Evolutionary conservation across 2,329 filamentous ascomycete species (phyloP), one percentile per base, ranked within the genome.

Genomic region (Paraconiothyrium brasiliense): DNA sequence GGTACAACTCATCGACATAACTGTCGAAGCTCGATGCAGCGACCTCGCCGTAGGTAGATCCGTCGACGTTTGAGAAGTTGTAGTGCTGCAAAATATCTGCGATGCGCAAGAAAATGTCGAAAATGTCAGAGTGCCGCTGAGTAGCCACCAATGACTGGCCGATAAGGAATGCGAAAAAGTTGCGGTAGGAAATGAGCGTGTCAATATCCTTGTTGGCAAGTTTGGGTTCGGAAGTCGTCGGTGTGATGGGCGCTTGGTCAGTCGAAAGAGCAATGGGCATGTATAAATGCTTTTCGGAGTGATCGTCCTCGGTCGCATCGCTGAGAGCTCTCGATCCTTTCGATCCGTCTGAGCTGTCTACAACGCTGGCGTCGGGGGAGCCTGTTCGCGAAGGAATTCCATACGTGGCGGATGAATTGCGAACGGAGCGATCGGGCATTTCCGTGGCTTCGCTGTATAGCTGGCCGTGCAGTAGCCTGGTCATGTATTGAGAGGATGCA

Each of bases 1-100:
- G 81, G 22, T 84, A 85, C 63, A 93, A 83, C 75, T 95, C 90
- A 50, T 94, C 90, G 62, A 94, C 87, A 72, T 93, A 96, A 70
- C 87, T 87, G 63, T 88, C 84, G 68, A 94, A 93, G 74, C 89
- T 90, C 16, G 87, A 81, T 49, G 83, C 84, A 16, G 85, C 86
- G 3, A 87, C 84, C 68, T 89, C 87, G 61, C 87, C 87, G 69
- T 84, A 89, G n/a, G 85, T 88, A 3, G 87, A 88, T 3, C 85
- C 85, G 63, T 90, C 87, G 5, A 87, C 71, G 68, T 89, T 89
- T 37, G 83, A 84, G 70, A 90, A 90, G 43, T 85, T 83, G 65
- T 87, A 89, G 14, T 84, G 81, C 27, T 83, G 81, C 22, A 90
- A 74, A 41, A 88, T 79, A 16, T 84, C 84, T 0, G 86, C 81